Base-by-base conservation (phyloP, 73 alveolate genomes). In the Tetrahymena borealis region DNA sequence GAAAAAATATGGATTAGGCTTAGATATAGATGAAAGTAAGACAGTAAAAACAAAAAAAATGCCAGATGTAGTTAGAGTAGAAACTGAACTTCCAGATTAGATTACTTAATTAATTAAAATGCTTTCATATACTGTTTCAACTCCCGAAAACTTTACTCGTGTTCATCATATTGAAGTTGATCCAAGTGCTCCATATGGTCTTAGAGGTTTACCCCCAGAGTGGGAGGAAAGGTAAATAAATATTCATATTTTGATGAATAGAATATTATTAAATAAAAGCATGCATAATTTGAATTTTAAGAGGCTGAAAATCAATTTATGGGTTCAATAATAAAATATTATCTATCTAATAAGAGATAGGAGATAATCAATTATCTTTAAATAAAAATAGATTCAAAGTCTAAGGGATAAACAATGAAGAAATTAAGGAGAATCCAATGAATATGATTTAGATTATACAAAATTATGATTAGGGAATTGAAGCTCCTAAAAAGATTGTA, bases 81-180 rank as follows among this genome's bases (percentile, higher is more conserved):
- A 91, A 11, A 39, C 90, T 32, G 95, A 93, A 85, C 95, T 93
- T 24, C 95, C 95, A 18, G 90, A 93, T 32, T 90, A 85, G 18
- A 93, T 93, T 32, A 36, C 41, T 28, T 91, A 93, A 20, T 93
- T 93, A 32, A 93, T 93, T 18, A 39, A 39, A 18, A 92, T 79
- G 91, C 95, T 90, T 10, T 39, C 91, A 24, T 39, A 32, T 24
- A 90, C 93, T 85, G 91, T 40, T 60, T 60, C 85, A 0, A 60
- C 20, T 33, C 95, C 95, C 9, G 90, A 78, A 77, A 93, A 93
- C 39, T 39, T 93, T 11, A 33, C 90, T 79, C 92, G 91, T 31
- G 91, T 40, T 18, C 42, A 79, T 11, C 95, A 93, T 93, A 93
- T 93, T 79, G 93, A 79, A 39, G 39, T 93, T 24, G 93, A 93